Percentiles rank a stretch among this genome's conserved stretches.
These are phyloP conservation scores for Pelargonium cotyledonis DNA, from an alignment of 441 rosid species.

Conservation along the genomic window DNA sequence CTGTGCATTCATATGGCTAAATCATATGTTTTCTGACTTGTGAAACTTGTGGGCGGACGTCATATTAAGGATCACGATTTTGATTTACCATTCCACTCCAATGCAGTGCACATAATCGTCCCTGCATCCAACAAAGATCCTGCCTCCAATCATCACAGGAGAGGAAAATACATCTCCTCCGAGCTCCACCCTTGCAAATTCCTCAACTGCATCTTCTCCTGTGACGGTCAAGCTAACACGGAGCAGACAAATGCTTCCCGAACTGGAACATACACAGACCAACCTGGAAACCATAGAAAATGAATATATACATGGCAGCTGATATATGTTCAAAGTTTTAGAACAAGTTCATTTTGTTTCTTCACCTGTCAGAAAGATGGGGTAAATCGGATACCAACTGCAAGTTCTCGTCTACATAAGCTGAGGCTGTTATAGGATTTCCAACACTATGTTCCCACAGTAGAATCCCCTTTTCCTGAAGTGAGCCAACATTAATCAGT, in stretches of 20 bases:
- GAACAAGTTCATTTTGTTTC: background rate
- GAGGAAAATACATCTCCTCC: slow-evolving; percentile 79
- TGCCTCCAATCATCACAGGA: slow-evolving; percentile 89
- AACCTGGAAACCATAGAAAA: slow-evolving; percentile 43
- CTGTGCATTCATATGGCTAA: background rate
- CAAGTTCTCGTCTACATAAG: slow-evolving; percentile 79
- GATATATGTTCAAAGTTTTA: background rate
- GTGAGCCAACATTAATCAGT: slow-evolving; percentile 16
- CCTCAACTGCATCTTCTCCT: slow-evolving; percentile 33
- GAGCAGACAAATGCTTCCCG: slow-evolving; percentile 56
- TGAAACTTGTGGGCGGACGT: background rate
- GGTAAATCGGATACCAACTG: slow-evolving; percentile 38
- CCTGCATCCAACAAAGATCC: slow-evolving; percentile 82
- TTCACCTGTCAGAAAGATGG: slow-evolving; percentile 49
- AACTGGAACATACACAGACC: slow-evolving; percentile 65
- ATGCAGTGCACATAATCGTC: slow-evolving; percentile 76
- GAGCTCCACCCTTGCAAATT: slow-evolving; percentile 49
- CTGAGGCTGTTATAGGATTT: slow-evolving; percentile 74
- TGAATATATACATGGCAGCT: background rate
- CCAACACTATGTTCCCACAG: slow-evolving; percentile 69
- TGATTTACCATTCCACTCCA: slow-evolving; percentile 24
- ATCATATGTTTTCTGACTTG: background rate
- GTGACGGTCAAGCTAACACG: slow-evolving; percentile 26
- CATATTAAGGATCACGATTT: background rate
- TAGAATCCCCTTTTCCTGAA: slow-evolving; percentile 58